These are phyloP conservation scores for Mycena polygramma DNA, from an alignment of 768 basidiomycete species.

Conservation along the genomic window DNA sequence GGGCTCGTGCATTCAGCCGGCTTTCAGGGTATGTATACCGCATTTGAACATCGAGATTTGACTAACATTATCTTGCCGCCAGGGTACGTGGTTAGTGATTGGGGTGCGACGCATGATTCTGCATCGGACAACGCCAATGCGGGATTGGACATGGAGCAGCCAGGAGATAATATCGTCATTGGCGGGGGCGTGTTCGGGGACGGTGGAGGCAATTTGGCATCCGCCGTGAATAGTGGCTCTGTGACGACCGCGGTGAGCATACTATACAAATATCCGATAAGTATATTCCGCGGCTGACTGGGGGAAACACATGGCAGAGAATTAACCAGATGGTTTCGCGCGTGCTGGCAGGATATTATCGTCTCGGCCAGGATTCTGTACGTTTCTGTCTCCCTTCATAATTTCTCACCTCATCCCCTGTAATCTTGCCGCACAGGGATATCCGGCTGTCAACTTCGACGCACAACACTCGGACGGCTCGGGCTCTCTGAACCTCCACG, in stretches of 20 bases:
- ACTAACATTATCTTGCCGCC: neutral
- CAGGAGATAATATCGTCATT: conserved; percentile 53
- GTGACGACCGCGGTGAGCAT: neutral
- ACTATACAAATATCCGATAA: too few relatives aligned
- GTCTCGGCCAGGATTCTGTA: conserved; percentile 19
- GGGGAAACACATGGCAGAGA: conserved; percentile 34
- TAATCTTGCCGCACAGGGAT: conserved; percentile 47
- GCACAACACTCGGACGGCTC: conserved; percentile 60
- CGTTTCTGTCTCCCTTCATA: neutral
- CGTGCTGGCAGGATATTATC: conserved; percentile 45
- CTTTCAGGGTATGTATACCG: conserved; percentile 28
- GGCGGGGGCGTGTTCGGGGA: conserved; percentile 57
- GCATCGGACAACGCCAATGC: conserved; percentile 39
- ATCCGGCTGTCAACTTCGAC: conserved; percentile 60
- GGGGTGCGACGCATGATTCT: conserved; percentile 38
- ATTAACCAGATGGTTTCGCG: conserved; percentile 24
- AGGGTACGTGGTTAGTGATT: conserved; percentile 34
- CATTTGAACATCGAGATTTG: too few relatives aligned
- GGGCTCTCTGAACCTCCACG: conserved; percentile 56
- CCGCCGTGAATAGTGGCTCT: neutral
- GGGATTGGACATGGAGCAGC: conserved; percentile 41
- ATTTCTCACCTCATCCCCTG: neutral
- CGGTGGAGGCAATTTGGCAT: conserved; percentile 41
- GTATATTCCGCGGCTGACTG: too few relatives aligned
- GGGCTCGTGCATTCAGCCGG: conserved; percentile 29